Base-by-base conservation (phyloP, 2,329 filamentous ascomycete species). In the Remersonia thermophila region DNA sequence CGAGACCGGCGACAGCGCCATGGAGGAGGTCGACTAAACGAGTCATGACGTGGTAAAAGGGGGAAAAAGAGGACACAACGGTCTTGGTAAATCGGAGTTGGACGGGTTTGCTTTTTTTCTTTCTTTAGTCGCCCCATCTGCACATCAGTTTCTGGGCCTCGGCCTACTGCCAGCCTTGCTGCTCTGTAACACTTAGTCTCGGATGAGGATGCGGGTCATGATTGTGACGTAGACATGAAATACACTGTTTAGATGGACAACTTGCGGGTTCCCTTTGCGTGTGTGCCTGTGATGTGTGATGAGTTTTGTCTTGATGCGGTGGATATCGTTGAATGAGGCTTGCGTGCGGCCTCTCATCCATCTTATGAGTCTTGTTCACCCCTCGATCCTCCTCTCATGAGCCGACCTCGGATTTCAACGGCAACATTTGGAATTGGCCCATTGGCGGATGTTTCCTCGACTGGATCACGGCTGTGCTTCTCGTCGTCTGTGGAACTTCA, bases 11-110 rank as follows among this genome's bases (percentile, higher is more conserved):
- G 86, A 94, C 77, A 93, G 82, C 69, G 80, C 87, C 62, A 98
- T 98, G 91, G 91, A 98, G 79, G 91, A 98, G 78, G 91, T 98
- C 61, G 91, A 98, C 76, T 98, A 93, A 71, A 48, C 37, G 48
- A 51, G 46, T 52, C 50, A 48, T 47, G 50, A 48, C 29, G 41
- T 47, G 53, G 55, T 54, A 53, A 45, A 23, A 23, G 5, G 20
- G 9, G 9, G 44, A 54, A 63, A 64, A 62, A 29, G 3, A 15
- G 5, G 3, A 12, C 34, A 44, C 54, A 63, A 63, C 61, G 55
- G 55, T 55, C 47, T 52, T 55, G 48, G 54, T 57, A 53, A 53
- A 52, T 54, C 53, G 57, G 55, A 59, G 58, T 60, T 56, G 55
- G 52, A 47, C 45, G 55, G 47, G 49, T 54, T 47, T 40, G 32